These are phyloP conservation scores for Talinum fruticosum DNA, from an alignment of 148 eudicot species.

Conservation along the genomic window DNA sequence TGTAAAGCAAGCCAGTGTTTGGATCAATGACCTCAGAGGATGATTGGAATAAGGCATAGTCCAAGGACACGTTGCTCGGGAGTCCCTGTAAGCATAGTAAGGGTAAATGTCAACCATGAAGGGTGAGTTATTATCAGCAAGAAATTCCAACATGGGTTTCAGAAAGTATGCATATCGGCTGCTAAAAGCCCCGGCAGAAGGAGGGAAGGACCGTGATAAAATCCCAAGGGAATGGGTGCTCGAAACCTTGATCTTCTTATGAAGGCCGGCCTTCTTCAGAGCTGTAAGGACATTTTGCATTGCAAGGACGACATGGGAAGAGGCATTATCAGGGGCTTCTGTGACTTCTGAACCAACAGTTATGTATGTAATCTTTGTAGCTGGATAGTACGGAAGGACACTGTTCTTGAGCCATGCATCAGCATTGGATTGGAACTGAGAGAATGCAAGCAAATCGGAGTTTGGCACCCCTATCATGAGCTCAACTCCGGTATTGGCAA, in stretches of 20 bases:
- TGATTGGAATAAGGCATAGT: slow-evolving; percentile 79
- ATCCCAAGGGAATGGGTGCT: slow-evolving; percentile 89
- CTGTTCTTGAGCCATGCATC: slow-evolving; percentile 87
- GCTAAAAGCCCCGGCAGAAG: slow-evolving; percentile 91
- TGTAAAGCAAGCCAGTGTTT: slow-evolving; percentile 83
- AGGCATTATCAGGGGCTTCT: slow-evolving; percentile 57
- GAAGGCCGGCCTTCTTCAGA: slow-evolving; percentile 71
- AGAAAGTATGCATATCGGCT: slow-evolving; percentile 73
- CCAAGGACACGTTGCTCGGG: slow-evolving; percentile 71
- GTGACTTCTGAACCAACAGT: slow-evolving; percentile 98
- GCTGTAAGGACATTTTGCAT: slow-evolving; percentile 72
- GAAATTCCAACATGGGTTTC: slow-evolving; percentile 89
- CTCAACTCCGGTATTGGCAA: slow-evolving; percentile 79
- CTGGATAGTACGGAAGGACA: slow-evolving; percentile 87
- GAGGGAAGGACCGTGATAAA: slow-evolving; percentile 87
- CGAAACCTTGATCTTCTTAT: slow-evolving; percentile 78
- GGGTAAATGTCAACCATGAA: slow-evolving; percentile 91
- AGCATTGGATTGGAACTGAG: slow-evolving; percentile 85
- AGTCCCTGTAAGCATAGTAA: slow-evolving; percentile 82
- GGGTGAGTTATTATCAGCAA: slow-evolving; percentile 84
- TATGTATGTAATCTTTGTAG: slow-evolving; percentile 79
- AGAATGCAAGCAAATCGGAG: slow-evolving; percentile 67
- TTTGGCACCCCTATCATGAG: slow-evolving; percentile 86
- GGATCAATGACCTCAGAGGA: slow-evolving; percentile 92
- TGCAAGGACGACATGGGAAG: slow-evolving; percentile 77